Base-by-base conservation (phyloP, 495 filamentous ascomycete genomes). In the Tuber magnatum region DNA sequence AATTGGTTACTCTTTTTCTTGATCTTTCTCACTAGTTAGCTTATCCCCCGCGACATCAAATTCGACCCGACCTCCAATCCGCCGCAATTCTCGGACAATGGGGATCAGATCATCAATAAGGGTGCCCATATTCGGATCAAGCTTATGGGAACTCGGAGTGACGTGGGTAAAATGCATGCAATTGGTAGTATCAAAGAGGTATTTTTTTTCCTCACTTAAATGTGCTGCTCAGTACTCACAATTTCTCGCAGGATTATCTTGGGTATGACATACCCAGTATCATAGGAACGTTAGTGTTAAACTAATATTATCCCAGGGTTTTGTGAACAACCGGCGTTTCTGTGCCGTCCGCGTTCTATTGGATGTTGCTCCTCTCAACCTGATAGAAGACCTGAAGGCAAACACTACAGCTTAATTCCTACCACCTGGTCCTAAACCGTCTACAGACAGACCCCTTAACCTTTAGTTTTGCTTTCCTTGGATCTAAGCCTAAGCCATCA, bases 181-280 rank as follows among this genome's bases (percentile, higher is more conserved):
- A 97, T 98, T 83, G 96, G 93, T 61, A 98, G 92, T 48, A 97
- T 99, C 83, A 97, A 97, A 85, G 95, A 97, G 84, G 93, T 80
- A 74, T 77, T 70, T 71, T 51, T 48, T 20, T 79, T 22, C 20
- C 70, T 24, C 22, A 10, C 24, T 14, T n/a, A n/a, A 28, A 65
- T 16, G 78, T 73, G n/a, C 48, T 56, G 20, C 41, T 12, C 61
- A 46, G 68, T 72, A 38, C 80, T 81, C 61, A 82, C 48, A 24
- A 32, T 42, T 41, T 65, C 14, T 74, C 24, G 28, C 56, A 82
- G 80, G 80, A 82, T 70, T 82, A 82, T 43, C 80, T 82, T 71
- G 80, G 80, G 80, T 82, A 79, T 68, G 77, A 43, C n/a, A 32
- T 32, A 9, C 28, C 5, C 14, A 32, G 32, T 16, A 18, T 16